Evolutionary conservation across 2,329 filamentous ascomycete species (phyloP).

Genomic region (Cryphonectria naterciae): DNA sequence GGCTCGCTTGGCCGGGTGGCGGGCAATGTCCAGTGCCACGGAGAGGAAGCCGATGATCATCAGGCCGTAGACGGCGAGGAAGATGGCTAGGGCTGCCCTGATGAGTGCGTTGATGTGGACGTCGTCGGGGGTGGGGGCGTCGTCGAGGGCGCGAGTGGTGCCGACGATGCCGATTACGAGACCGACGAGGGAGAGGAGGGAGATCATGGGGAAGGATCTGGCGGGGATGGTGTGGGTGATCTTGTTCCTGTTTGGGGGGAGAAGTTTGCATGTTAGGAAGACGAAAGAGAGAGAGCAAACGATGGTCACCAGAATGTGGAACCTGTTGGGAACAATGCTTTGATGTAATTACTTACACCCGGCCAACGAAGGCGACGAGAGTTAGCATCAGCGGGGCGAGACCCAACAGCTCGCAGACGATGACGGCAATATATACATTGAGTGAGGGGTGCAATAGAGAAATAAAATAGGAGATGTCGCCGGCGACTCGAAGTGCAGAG

Average conservation of each 20-base stretch:
- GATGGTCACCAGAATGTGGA: neutral
- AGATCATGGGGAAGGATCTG: slow-evolving; percentile 17
- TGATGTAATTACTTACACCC: slow-evolving; percentile 24
- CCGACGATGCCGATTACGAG: slow-evolving; percentile 27
- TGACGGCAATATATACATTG: slow-evolving; percentile 22
- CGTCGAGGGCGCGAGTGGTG: slow-evolving; percentile 24
- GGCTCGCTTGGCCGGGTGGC: slow-evolving; percentile 5
- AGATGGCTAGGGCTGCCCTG: slow-evolving; percentile 25
- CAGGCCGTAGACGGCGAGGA: slow-evolving; percentile 27
- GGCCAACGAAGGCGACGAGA: slow-evolving; percentile 24
- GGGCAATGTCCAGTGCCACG: neutral
- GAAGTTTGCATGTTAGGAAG: neutral
- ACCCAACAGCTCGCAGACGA: slow-evolving; percentile 29
- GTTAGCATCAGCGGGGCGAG: slow-evolving; percentile 29
- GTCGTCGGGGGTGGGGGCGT: slow-evolving; percentile 2
- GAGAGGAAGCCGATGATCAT: slow-evolving; percentile 25
- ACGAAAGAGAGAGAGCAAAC: no score
- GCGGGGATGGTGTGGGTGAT: neutral
- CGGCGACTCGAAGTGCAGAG: slow-evolving; percentile 25
- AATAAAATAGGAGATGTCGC: slow-evolving; percentile 28
- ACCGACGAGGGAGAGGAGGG: slow-evolving; percentile 24
- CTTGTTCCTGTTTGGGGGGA: neutral
- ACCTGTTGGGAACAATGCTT: no score
- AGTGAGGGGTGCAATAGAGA: slow-evolving; percentile 19
- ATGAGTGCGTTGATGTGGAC: slow-evolving; percentile 19